phyloP scores from a whole-genome alignment of 768 basidiomycete species.

The Trametes cinnabarina region DNA sequence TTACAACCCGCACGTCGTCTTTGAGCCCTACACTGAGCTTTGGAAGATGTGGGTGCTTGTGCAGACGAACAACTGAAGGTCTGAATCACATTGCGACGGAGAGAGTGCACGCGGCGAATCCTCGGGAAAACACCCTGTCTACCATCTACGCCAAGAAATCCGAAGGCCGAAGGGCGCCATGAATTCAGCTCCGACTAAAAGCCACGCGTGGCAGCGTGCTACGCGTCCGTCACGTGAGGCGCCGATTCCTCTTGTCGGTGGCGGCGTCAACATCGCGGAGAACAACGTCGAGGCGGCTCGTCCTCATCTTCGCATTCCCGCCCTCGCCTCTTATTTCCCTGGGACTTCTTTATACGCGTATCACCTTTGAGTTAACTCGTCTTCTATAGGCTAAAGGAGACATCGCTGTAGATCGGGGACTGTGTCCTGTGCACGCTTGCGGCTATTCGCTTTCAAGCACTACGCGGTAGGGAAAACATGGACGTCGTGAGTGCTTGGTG shows the following conservation, averaged over 20 bases:
- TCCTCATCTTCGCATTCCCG: neutral
- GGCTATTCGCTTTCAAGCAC: no score
- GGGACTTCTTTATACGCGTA: no score
- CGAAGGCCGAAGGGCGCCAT: neutral
- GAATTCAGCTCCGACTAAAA: neutral
- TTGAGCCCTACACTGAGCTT: no score
- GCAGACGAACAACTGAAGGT: neutral
- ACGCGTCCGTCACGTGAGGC: slow-evolving; percentile 5
- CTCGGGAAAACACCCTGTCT: neutral
- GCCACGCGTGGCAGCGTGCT: neutral
- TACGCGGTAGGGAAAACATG: neutral
- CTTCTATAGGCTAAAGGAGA: no score
- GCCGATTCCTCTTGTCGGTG: neutral
- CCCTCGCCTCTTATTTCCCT: neutral
- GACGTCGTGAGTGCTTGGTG: neutral
- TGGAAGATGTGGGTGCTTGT: neutral
- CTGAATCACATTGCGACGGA: neutral
- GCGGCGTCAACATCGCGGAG: slow-evolving; percentile 1
- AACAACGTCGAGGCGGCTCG: neutral
- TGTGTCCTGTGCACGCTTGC: no score
- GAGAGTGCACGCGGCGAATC: neutral
- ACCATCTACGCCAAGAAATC: no score
- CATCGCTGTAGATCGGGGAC: no score
- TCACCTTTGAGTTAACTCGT: no score
- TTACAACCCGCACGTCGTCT: no score